These are phyloP conservation scores for Colletotrichum tamarilloi DNA, from an alignment of 2,329 filamentous ascomycete species.

Conservation along the genomic window DNA sequence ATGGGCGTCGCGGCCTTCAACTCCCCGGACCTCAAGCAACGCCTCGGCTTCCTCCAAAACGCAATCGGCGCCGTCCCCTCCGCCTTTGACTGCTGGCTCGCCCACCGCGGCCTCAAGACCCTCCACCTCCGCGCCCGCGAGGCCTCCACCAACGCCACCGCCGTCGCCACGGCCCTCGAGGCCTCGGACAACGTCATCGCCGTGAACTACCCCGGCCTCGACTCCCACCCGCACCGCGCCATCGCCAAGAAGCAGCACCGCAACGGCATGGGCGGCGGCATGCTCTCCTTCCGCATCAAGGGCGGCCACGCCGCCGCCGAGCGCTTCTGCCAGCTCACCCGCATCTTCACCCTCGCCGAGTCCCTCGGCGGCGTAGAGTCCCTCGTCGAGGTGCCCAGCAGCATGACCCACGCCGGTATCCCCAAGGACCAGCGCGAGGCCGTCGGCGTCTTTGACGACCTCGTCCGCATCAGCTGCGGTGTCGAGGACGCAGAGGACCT, in stretches of 20 bases:
- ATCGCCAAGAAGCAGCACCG: conserved; percentile 94
- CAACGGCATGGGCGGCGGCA: conserved; percentile 92
- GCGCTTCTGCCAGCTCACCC: conserved; percentile 89
- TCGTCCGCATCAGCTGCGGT: conserved; percentile 93
- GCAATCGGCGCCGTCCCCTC: conserved; percentile 96
- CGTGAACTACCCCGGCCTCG: conserved; percentile 95
- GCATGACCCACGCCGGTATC: conserved; percentile 98
- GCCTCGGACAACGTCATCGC: conserved; percentile 83
- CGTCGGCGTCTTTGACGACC: conserved; percentile 93
- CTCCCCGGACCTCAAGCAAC: conserved; percentile 79
- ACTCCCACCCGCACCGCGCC: conserved; percentile 85
- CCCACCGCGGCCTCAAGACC: conserved; percentile 96
- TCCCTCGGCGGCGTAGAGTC: conserved; percentile 92
- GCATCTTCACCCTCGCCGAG: conserved; percentile 94
- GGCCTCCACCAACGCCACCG: conserved; percentile 82
- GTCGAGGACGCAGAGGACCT: conserved; percentile 92
- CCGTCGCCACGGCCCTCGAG: conserved; percentile 81
- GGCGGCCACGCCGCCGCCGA: conserved; percentile 89
- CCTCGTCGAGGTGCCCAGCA: conserved; percentile 89
- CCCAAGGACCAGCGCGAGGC: conserved; percentile 90
- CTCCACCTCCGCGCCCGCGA: conserved; percentile 92
- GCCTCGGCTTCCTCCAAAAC: conserved; percentile 93
- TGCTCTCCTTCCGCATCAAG: conserved; percentile 94
- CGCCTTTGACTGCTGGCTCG: conserved; percentile 97
- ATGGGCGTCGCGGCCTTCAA: conserved; percentile 99